A percentile compares a stretch with the other conserved stretches of the same genome.
Evolutionary conservation across 306 rosid genomes (phyloP).

Genomic region (Dryas octopetala): DNA sequence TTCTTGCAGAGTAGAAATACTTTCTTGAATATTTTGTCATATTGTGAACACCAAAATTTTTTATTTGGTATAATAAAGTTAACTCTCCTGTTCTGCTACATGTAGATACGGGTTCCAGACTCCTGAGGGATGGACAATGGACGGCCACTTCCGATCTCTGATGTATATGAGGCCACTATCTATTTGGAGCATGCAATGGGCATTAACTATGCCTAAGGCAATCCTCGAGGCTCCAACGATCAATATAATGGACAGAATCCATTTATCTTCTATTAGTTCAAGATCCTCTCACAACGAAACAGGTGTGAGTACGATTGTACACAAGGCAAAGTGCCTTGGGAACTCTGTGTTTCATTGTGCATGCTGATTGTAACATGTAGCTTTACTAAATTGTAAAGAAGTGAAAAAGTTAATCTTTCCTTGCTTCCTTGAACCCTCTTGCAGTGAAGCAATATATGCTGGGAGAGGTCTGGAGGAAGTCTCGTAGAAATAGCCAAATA

Average conservation of each 20-base stretch:
- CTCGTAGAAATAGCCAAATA: conserved; percentile 20
- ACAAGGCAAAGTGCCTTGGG: conserved; percentile 67
- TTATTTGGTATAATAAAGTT: neutral
- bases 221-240: conserved; percentile 85
- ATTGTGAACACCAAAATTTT: neutral
- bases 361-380: conserved; percentile 49
- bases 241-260: conserved; percentile 94
- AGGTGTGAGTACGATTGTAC: conserved; percentile 69
- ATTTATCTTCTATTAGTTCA: conserved; percentile 53
- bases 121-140: conserved; percentile 91
- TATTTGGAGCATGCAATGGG: conserved; percentile 95
- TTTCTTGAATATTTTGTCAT: neutral
- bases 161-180: conserved; percentile 93
- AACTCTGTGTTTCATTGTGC: conserved; percentile 81
- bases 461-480: conserved; percentile 15
- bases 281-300: conserved; percentile 56
- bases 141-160: conserved; percentile 88
- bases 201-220: conserved; percentile 74
- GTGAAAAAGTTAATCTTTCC: conserved; percentile 7
- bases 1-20: neutral
- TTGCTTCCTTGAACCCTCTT: conserved; percentile 29
- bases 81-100: neutral
- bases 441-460: conserved; percentile 14
- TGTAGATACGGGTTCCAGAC: conserved; percentile 92
- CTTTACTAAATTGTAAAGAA: conserved; percentile 41